Evolutionary conservation across 371 early-diverging fungal genomes (phyloP), one percentile per base, ranked within the genome.

Genomic region (Rhizomucor miehei): DNA sequence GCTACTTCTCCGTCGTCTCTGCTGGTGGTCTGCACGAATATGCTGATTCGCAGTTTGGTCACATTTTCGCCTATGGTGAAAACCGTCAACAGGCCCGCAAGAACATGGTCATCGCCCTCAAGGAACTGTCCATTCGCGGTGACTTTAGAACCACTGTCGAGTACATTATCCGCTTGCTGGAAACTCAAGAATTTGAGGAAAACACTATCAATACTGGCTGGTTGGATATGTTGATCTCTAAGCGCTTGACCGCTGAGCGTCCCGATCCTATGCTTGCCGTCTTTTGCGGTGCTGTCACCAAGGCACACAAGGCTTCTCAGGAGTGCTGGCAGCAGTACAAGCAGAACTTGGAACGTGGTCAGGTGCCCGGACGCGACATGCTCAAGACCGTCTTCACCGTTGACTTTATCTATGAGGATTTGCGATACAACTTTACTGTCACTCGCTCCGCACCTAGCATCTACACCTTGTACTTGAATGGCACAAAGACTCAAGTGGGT

Each of bases 11-110:
- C 11, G 94, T 98, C 46, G 89, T 87, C 62, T 82, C 94, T 29
- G 87, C 89, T 40, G 98, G 99, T 65, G 95, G 93, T 56, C 85
- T 99, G 57, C 97, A 97, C 79, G 97, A 97, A 67, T 98, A 88
- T 78, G 98, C 98, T 37, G 99, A 99, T 76, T 96, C 97, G 21
- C 99, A 99, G 75, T 99, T 99, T 71, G 99, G 99, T 47, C 99
- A 99, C 77, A 92, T 99, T 51, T 99, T 99, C 65, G 90, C 97
- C 6, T 96, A 94, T 67, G 99, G 99, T 47, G 90, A 92, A 47
- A 94, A 91, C 64, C 87, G 99, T 68, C 89, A 91, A 60, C 89
- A 91, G 62, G 87, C 95, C 21, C 84, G 98, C 36, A 92, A 94
- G 81, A 93, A 97, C 73, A 90, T 97, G 89, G 91, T 99, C 25